phyloP scores from a whole-genome alignment of 768 basidiomycete genomes.

The Filobasidium floriforme region DNA sequence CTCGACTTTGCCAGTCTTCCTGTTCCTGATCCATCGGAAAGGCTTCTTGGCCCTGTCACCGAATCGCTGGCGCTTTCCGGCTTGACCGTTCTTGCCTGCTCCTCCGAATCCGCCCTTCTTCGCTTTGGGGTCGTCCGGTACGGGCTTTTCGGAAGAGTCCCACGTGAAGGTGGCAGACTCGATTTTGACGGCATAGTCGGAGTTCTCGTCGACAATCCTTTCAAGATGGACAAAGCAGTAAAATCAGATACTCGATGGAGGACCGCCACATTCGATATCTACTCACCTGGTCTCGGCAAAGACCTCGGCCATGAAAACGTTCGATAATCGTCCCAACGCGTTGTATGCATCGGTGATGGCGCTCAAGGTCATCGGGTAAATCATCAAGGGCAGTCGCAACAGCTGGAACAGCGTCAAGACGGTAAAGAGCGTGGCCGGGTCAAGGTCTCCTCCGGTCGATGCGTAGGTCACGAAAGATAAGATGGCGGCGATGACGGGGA shows the following conservation, averaged over 20 bases:
- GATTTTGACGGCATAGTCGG: conserved; percentile 62
- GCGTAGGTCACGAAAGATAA: conserved; percentile 63
- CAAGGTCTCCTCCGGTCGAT: conserved; percentile 39
- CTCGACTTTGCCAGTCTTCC: conserved; percentile 31
- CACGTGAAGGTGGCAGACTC: conserved; percentile 71
- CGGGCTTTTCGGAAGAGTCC: conserved; percentile 60
- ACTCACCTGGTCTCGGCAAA: conserved; percentile 51
- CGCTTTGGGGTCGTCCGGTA: conserved; percentile 27
- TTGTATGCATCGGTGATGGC: conserved; percentile 77
- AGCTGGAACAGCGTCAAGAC: conserved; percentile 79
- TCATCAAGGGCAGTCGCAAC: conserved; percentile 71
- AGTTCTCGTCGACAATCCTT: conserved; percentile 51
- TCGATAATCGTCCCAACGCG: conserved; percentile 66
- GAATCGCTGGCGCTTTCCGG: not conserved
- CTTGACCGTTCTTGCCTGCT: conserved; percentile 29
- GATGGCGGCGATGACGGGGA: conserved; percentile 73
- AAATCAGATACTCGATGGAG: not conserved
- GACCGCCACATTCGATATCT: not conserved
- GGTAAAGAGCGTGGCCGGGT: conserved; percentile 66
- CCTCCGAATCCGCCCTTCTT: conserved; percentile 22
- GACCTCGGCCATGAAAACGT: conserved; percentile 76
- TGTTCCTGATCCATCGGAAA: conserved; percentile 34
- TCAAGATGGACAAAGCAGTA: not conserved
- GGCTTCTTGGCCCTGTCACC: conserved; percentile 15
- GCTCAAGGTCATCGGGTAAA: conserved; percentile 54